Evolutionary conservation across 257 asterid species (phyloP), one percentile per base, ranked within the genome.

Genomic region (Capsicum baccatum): DNA sequence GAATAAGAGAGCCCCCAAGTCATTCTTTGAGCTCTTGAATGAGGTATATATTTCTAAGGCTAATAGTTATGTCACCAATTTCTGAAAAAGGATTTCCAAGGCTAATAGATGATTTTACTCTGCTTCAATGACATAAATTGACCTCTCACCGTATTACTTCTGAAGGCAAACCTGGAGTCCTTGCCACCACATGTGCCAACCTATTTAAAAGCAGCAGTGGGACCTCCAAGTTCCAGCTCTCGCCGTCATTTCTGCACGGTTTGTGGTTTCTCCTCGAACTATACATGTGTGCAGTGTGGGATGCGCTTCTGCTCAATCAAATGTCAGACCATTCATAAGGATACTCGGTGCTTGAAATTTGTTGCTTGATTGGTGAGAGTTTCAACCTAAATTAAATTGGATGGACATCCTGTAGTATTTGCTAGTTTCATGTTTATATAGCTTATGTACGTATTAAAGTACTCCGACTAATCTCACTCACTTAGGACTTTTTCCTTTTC

Each of bases 231-330:
- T 82, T 92, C 97, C 70, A 91, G 91, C 1, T 89, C 97, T 16
- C 90, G 97, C 17, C 97, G 99, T 67, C 93, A 92, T 89, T 96
- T 94, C 91, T 96, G 99, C 91, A 91, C 96, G 0, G 98, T 96
- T 54, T 96, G 99, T 87, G 98, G 99, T 57, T 94, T 92, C 78
- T 84, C 91, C 17, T 91, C 97, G 48, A 94, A 78, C 88, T 96
- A 96, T 87, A 91, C 98, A 2, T 94, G 99, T 17, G 93, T 94
- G 16, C 97, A 90, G 52, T 96, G 99, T 35, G 99, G 98, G 86
- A 92, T 94, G 98, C 92, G 97, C 59, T 94, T 94, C 92, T 96
- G 99, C 89, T 90, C 95, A 39, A 92, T 87, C 81, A 89, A 90
- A 39, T 96, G 99, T 91, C 98, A 80, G 89, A 93, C 88, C 78